Conservation (phyloP, 1,284 basidiomycete genomes). For the Cryptococcus sp. region DNA sequence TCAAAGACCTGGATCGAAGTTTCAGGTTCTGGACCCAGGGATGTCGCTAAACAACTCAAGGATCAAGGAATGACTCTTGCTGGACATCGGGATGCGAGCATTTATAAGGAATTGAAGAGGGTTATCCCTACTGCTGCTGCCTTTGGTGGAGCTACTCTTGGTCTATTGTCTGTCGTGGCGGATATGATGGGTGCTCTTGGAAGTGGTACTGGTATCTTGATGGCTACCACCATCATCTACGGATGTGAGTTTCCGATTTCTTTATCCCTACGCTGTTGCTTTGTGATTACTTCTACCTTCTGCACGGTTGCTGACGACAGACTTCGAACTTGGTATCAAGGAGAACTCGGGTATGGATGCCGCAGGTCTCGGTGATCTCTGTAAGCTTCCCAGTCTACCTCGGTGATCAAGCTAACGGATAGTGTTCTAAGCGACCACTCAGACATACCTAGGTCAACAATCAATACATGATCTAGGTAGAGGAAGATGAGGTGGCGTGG, state of each 20-base stretch:
- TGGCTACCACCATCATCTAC: conserved; percentile 98
- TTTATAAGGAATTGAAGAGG: conserved; percentile 99
- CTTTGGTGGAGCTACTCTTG: conserved; percentile 92
- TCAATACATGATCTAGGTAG: too few species aligned
- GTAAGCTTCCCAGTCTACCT: conserved; percentile 12
- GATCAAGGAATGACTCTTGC: conserved; percentile 99
- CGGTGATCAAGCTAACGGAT: not conserved
- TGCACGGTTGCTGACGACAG: conserved; percentile 32
- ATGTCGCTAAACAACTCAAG: conserved; percentile 97
- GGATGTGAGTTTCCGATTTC: conserved; percentile 69
- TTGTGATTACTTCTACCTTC: not conserved
- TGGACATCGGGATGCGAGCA: conserved; percentile 90
- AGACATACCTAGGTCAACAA: too few species aligned
- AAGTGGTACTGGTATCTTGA: conserved; percentile 93
- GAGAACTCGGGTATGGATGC: conserved; percentile 51
- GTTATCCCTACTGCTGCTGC: conserved; percentile 97
- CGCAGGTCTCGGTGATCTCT: conserved; percentile 49
- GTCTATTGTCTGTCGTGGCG: conserved; percentile 88
- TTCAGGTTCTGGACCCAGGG: conserved; percentile 88
- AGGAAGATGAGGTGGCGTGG: too few species aligned
- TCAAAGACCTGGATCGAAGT: conserved; percentile 99
- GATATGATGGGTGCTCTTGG: conserved; percentile 95
- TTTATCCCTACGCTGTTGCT: conserved; percentile 8
- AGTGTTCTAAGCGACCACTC: not conserved
- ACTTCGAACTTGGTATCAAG: conserved; percentile 54